Percentiles rank a stretch among this genome's conserved stretches.
These are phyloP conservation scores for Kodamaea kaohsiungensis DNA, from an alignment of 805 yeast genomes.

Conservation along the genomic window DNA sequence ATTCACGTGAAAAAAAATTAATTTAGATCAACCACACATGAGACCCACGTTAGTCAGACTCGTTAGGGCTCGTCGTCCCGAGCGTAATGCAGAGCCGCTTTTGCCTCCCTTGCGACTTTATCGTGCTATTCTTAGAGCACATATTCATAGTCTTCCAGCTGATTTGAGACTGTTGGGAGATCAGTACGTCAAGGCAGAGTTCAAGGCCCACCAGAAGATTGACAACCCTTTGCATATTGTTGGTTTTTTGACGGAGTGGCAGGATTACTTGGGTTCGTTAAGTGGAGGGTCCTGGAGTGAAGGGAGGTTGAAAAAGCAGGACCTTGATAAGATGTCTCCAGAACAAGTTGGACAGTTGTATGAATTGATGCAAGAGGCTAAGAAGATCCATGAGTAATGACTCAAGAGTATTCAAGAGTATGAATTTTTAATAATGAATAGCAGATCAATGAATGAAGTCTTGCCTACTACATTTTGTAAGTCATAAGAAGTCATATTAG, in stretches of 20 bases:
- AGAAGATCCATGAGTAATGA: conserved; percentile 21
- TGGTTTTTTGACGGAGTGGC: conserved; percentile 95
- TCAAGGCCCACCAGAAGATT: conserved; percentile 74
- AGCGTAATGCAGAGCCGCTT: conserved; percentile 45
- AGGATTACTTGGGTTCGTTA: conserved; percentile 67
- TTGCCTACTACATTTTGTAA: too few relatives aligned
- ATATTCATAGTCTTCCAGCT: conserved; percentile 58
- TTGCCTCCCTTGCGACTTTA: conserved; percentile 83
- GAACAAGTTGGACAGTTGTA: conserved; percentile 84
- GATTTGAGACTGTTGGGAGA: conserved; percentile 83
- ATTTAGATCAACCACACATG: conserved; percentile 24
- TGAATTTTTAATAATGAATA: too few relatives aligned
- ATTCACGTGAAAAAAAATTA: not conserved
- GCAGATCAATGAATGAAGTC: too few relatives aligned
- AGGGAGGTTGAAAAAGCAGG: conserved; percentile 55
- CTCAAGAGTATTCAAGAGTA: too few relatives aligned
- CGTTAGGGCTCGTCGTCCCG: conserved; percentile 44
- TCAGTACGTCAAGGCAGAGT: conserved; percentile 85
- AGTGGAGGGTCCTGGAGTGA: conserved; percentile 47
- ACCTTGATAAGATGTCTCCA: conserved; percentile 81
- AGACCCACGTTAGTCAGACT: conserved; percentile 37
- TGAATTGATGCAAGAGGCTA: conserved; percentile 76
- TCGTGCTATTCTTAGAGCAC: conserved; percentile 81
- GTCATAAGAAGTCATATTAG: too few relatives aligned
- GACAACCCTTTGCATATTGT: conserved; percentile 93